Evolutionary conservation across 257 asterid species (phyloP), one percentile per base, ranked within the genome.

Genomic region (Handroanthus guayacan): DNA sequence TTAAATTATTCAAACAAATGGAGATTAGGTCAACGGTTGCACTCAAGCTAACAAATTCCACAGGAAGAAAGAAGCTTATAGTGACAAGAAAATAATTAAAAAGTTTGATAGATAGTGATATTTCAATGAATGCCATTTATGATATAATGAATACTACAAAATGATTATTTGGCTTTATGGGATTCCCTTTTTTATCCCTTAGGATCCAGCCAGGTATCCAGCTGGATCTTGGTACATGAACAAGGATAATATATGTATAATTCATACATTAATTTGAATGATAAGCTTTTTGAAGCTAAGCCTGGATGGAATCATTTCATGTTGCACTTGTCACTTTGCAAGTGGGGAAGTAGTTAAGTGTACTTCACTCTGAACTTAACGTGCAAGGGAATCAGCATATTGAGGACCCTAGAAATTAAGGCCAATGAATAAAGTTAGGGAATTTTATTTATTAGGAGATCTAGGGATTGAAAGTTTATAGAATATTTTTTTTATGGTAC

Each of bases 101-200:
- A 13, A 14, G 20, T 13, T 6, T 1, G 45, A n/a, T 0, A 8
- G 70, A 38, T 0, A 39, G 52, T 16, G 36, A 64, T 64, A 52
- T 41, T 36, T 62, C 68, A 14, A 13, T 64, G 7, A 2, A 39
- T 16, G 16, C 6, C 47, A 20, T 31, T 54, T 10, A 25, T 60
- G 17, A 25, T 57, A 57, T 13, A 60, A 0, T 4, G 9, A 2
- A 6, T 36, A 36, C 1, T 1, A 13, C 25, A 34, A 2, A 36
- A 62, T 62, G 67, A 36, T 25, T 60, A 25, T 37, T 62, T 36
- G 45, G 45, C 67, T 62, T 62, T 36, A 60, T 31, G 65, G 41
- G 41, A 60, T 62, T 37, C 45, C 25, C 20, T 5, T 36, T 62
- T 6, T 62, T 31, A 0, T 5, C 16, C 20, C 67, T 18, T 2